Evolutionary conservation across 2,329 filamentous ascomycete species (phyloP).

Genomic region (Verticillium albo-atrum): DNA sequence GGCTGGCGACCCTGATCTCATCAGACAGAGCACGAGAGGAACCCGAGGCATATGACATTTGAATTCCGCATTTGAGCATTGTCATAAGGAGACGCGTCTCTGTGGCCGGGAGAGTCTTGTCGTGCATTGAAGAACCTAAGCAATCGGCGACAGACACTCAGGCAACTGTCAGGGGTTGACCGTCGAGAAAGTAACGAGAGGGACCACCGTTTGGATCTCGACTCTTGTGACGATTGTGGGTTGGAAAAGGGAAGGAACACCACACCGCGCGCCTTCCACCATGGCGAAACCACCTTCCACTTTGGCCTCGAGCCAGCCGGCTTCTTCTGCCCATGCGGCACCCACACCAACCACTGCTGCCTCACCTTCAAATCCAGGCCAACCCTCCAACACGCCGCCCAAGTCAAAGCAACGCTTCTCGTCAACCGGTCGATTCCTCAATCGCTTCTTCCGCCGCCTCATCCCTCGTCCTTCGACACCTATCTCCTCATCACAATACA

Average conservation of each 20-base stretch:
- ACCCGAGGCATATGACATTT: too few relatives aligned
- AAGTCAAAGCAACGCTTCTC: conserved; percentile 6
- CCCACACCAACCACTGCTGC: background rate
- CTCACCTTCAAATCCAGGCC: background rate
- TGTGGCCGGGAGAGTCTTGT: too few relatives aligned
- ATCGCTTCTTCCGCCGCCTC: conserved; percentile 10
- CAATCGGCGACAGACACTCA: too few relatives aligned
- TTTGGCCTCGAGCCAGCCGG: background rate
- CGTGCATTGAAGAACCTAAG: too few relatives aligned
- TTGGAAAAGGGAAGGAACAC: background rate
- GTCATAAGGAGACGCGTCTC: too few relatives aligned
- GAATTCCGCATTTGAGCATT: too few relatives aligned
- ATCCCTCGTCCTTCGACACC: conserved; percentile 6
- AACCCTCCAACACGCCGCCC: background rate
- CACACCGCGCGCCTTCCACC: background rate
- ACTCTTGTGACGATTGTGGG: too few relatives aligned
- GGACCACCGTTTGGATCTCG: too few relatives aligned
- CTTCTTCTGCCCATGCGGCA: background rate
- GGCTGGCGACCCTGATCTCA: too few relatives aligned
- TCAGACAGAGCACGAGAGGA: too few relatives aligned
- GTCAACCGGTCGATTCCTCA: conserved; percentile 8
- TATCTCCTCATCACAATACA: background rate
- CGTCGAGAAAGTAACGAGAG: too few relatives aligned
- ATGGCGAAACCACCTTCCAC: background rate
- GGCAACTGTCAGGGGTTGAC: too few relatives aligned